Base-by-base conservation (phyloP, 257 asterid species). In the Hygrophila difformis region DNA sequence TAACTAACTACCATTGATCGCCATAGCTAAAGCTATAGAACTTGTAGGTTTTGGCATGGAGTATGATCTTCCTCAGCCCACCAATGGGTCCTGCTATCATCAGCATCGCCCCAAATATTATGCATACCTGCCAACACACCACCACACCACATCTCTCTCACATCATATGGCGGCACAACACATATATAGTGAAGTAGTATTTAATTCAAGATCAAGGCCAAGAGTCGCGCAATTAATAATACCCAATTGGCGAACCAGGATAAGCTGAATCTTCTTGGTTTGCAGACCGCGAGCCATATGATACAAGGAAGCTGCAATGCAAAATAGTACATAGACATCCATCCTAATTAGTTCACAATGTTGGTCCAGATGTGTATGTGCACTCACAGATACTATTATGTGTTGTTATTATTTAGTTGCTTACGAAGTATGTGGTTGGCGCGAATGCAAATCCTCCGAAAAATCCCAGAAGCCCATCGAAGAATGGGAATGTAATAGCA, bases 21-120 rank as follows among this genome's bases (percentile, higher is more conserved):
- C 31, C 31, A 26, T 26, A 5, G 31, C 8, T 26, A 8, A 8
- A 26, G 31, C 31, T 8, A 29, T 58, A 76, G 59, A 76, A 72
- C 39, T 57, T 20, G 26, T 59, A 72, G 37, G 12, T 15, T 38
- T 72, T 76, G 12, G 73, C 66, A 24, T 51, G 35, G 2, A 61
- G 13, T 55, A 72, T 72, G 40, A 76, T 72, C 39, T 56, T 59
- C 47, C 80, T 57, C 15, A 76, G 59, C 23, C 77, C 84, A 59
- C 84, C 78, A 31, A 76, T 69, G 1, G 77, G 77, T 49, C 80
- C 74, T 17, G 63, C 20, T 29, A 60, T 13, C 73, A 37, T 56
- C 73, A 76, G 51, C 10, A 24, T 6, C 1, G 50, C 58, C 23
- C 84, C 84, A 65, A 72, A 63, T 0, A 57, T 48, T 46, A 76